These are phyloP conservation scores for Singerocomus inundabilis DNA, from an alignment of 1,284 basidiomycete species.

Conservation along the genomic window DNA sequence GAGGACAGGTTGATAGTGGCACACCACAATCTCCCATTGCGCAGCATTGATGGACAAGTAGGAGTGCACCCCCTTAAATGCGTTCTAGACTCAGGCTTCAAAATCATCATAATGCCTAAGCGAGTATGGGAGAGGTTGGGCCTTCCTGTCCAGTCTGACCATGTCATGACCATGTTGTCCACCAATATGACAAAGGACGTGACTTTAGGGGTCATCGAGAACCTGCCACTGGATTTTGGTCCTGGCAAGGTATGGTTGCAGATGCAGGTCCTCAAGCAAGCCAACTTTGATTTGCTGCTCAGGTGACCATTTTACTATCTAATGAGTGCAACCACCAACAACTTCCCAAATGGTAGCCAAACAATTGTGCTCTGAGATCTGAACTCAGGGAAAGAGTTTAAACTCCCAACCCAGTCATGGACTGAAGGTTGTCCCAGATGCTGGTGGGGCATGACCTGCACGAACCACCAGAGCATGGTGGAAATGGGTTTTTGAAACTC, in stretches of 20 bases:
- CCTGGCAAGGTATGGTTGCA: no score
- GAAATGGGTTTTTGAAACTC: no score
- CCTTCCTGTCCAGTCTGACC: neutral
- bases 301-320: no score
- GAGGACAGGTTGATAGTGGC: neutral
- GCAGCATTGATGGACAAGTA: no score
- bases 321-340: no score
- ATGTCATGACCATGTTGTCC: neutral
- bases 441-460: no score
- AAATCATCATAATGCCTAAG: neutral
- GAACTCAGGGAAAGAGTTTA: neutral
- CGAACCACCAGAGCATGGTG: no score
- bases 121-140: neutral
- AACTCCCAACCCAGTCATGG: neutral
- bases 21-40: neutral
- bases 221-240: neutral
- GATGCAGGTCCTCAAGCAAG: no score
- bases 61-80: neutral
- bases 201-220: no score
- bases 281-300: no score
- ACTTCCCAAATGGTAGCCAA: no score
- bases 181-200: no score
- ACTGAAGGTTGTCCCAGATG: neutral
- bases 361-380: neutral
- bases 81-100: neutral